A percentile compares a stretch with the other conserved stretches of the same genome.
Conservation (phyloP, 208 protist species). For the Leishmania turanica region DNA sequence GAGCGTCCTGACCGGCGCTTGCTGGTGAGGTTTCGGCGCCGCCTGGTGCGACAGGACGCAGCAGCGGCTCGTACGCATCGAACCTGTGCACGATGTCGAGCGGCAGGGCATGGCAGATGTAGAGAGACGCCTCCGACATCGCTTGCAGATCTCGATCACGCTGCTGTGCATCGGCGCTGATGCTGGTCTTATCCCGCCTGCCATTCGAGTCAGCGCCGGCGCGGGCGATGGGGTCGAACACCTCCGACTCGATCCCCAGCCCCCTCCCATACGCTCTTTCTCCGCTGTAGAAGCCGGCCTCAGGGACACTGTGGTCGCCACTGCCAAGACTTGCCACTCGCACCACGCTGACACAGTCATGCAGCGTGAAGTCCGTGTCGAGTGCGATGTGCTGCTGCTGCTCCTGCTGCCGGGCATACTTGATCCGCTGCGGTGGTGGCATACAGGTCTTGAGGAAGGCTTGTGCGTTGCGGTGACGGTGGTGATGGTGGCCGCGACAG, state of each 20-base stretch:
- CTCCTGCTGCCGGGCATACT: slow-evolving; percentile 30
- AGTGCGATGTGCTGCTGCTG: slow-evolving; percentile 24
- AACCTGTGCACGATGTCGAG: slow-evolving; percentile 79
- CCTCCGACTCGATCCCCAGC: slow-evolving; percentile 1
- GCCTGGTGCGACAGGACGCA: slow-evolving; percentile 15
- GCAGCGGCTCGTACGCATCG: slow-evolving; percentile 57
- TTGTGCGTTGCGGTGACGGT: background rate
- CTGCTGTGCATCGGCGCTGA: background rate
- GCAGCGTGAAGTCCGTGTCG: slow-evolving; percentile 25
- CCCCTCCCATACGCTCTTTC: slow-evolving; percentile 18
- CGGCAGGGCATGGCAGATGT: slow-evolving; percentile 46
- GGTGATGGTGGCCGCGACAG: background rate
- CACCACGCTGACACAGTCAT: slow-evolving; percentile 13
- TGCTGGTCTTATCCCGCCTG: background rate
- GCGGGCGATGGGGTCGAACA: slow-evolving; percentile 8
- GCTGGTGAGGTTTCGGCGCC: background rate
- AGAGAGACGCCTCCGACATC: slow-evolving; percentile 20
- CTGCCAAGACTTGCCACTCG: background rate
- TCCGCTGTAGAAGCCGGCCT: background rate
- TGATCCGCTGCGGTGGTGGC: slow-evolving; percentile 6
- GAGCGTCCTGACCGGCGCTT: background rate
- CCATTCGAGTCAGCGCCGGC: background rate
- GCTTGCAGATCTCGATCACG: background rate
- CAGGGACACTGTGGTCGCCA: background rate
- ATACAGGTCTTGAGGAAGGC: slow-evolving; percentile 1